These are phyloP conservation scores for Neofusicoccum sp. DNA, from an alignment of 2,329 filamentous ascomycete species.

Conservation along the genomic window DNA sequence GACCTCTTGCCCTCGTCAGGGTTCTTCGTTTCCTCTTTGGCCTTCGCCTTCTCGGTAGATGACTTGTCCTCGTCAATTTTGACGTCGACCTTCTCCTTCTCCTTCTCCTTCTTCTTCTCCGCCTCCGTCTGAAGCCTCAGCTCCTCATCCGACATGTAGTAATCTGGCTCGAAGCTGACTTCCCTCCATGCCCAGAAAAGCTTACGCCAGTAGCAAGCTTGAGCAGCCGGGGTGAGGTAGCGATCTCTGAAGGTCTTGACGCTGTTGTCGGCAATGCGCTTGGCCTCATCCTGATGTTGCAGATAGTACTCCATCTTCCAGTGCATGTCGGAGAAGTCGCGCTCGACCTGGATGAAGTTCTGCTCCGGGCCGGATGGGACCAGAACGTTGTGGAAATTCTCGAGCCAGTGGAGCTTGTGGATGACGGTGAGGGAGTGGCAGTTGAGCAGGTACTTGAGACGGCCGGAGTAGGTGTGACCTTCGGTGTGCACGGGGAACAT, in stretches of 20 bases:
- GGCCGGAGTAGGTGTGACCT: conserved; percentile 35
- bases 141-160: conserved; percentile 23
- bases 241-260: conserved; percentile 53
- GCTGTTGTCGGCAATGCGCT: conserved; percentile 53
- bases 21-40: not conserved
- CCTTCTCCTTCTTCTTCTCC: conserved; percentile 16
- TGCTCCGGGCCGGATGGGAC: conserved; percentile 49
- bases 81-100: conserved; percentile 8
- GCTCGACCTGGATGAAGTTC: conserved; percentile 53
- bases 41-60: conserved; percentile 4
- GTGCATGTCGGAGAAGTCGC: conserved; percentile 46
- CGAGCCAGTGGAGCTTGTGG: conserved; percentile 53
- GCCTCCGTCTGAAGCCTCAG: conserved; percentile 4
- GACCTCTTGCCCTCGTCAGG: conserved; percentile 16
- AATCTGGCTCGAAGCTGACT: conserved; percentile 36
- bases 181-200: conserved; percentile 43
- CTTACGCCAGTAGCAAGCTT: conserved; percentile 59
- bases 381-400: conserved; percentile 53
- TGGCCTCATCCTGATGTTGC: conserved; percentile 47
- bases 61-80: conserved; percentile 16
- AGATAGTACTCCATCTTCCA: conserved; percentile 35
- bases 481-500: conserved; percentile 28
- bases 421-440: conserved; percentile 50
- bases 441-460: conserved; percentile 39
- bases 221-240: conserved; percentile 58